Percentiles rank a stretch among this genome's conserved stretches.
Evolutionary conservation across 129 eudicot species (phyloP).

Genomic region (Chrysanthemum makinoi): DNA sequence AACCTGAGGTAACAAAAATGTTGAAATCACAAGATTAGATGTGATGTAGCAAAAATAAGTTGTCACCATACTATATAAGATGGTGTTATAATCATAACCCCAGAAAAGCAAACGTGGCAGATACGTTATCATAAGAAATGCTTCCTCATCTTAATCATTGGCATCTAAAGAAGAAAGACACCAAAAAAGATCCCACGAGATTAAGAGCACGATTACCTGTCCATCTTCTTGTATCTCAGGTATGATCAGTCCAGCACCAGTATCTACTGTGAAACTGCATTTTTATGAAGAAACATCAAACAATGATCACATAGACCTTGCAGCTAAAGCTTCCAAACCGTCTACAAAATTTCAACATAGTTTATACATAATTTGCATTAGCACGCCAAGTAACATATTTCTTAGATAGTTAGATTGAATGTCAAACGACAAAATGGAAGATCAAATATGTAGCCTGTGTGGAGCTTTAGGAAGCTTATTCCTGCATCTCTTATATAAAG

Average conservation of each 20-base stretch:
- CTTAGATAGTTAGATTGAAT: not conserved
- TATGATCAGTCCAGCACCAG: slow-evolving; percentile 96
- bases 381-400: not conserved
- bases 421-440: not conserved
- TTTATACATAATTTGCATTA: too few relatives aligned
- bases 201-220: slow-evolving; percentile 42
- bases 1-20: slow-evolving; percentile 53
- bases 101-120: too few relatives aligned
- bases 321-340: not conserved
- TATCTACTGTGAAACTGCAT: slow-evolving; percentile 82
- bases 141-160: too few relatives aligned
- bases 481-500: too few relatives aligned
- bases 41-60: not conserved
- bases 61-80: not conserved
- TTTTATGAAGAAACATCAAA: slow-evolving; percentile 4
- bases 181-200: not conserved
- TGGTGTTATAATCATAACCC: too few relatives aligned
- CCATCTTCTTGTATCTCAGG: slow-evolving; percentile 95
- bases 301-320: slow-evolving; percentile 6
- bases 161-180: not conserved
- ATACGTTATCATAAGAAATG: too few relatives aligned
- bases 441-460: not conserved
- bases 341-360: not conserved
- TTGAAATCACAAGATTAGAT: slow-evolving; percentile 18
- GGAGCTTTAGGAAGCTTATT: too few relatives aligned